A percentile compares a stretch with the other conserved stretches of the same genome.
Conservation (phyloP, 148 eudicot genomes). For the Chenopodium album region DNA sequence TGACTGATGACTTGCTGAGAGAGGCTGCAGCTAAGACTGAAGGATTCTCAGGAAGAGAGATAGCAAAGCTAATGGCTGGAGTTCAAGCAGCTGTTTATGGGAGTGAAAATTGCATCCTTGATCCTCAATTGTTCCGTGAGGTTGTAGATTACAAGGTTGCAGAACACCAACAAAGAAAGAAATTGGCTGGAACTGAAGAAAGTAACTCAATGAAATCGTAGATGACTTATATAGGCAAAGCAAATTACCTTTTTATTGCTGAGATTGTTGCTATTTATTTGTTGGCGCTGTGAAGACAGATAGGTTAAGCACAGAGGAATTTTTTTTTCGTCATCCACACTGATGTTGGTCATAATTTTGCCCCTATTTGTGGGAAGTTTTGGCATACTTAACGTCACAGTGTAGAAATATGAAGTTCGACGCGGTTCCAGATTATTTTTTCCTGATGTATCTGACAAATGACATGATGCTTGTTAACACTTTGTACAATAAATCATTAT, state of each 20-base stretch:
- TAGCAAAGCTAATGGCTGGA: slow-evolving; percentile 96
- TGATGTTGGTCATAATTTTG: slow-evolving; percentile 24
- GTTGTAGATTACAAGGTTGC: slow-evolving; percentile 98
- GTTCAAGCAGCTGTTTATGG: slow-evolving; percentile 99
- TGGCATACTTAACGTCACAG: slow-evolving; percentile 17
- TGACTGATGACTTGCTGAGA: slow-evolving; percentile 68
- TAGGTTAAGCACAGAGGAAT: background rate
- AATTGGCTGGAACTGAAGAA: slow-evolving; percentile 50
- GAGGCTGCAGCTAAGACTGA: slow-evolving; percentile 90
- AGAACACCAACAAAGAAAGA: slow-evolving; percentile 90
- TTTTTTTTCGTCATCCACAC: background rate
- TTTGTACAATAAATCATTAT: slow-evolving; percentile 23
- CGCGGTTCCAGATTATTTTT: background rate
- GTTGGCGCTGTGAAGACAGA: slow-evolving; percentile 7
- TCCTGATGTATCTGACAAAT: slow-evolving; percentile 1
- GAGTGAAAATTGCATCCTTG: slow-evolving; percentile 77
- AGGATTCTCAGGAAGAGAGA: slow-evolving; percentile 96
- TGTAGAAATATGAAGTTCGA: slow-evolving; percentile 4
- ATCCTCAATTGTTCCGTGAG: slow-evolving; percentile 75
- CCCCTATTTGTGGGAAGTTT: slow-evolving; percentile 25
- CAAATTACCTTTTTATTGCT: background rate
- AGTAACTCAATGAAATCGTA: slow-evolving; percentile 16
- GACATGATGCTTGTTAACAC: background rate
- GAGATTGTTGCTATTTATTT: background rate
- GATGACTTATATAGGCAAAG: background rate